Evolutionary conservation across 257 asterid genomes (phyloP).

Genomic region (Petunia axillaris): DNA sequence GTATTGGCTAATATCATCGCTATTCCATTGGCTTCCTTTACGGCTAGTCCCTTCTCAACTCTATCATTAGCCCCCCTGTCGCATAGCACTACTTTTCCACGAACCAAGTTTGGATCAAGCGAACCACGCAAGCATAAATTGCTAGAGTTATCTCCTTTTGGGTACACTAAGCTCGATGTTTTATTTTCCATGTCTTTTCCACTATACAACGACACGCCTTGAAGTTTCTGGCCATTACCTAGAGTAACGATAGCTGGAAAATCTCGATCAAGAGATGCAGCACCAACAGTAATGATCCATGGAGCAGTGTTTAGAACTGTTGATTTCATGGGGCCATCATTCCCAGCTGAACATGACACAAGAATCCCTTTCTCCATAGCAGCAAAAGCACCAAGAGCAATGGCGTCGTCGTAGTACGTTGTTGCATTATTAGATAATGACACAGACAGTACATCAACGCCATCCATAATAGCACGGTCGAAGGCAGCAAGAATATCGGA

Average conservation of each 20-base stretch:
- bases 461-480: constrained; percentile 49
- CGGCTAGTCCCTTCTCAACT: constrained; percentile 26
- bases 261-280: constrained; percentile 51
- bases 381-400: constrained; percentile 51
- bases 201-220: constrained; percentile 47
- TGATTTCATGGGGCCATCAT: constrained; percentile 46
- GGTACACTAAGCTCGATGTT: constrained; percentile 34
- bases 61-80: constrained; percentile 26
- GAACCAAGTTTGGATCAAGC: constrained; percentile 18
- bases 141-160: constrained; percentile 14
- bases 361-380: constrained; percentile 48
- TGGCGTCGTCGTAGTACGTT: constrained; percentile 44
- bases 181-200: constrained; percentile 36
- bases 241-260: constrained; percentile 44
- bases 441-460: constrained; percentile 48
- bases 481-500: constrained; percentile 51
- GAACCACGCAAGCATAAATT: constrained; percentile 25
- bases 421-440: constrained; percentile 49
- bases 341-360: constrained; percentile 58
- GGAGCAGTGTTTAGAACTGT: constrained; percentile 51
- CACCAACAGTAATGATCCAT: constrained; percentile 57
- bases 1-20: constrained; percentile 35
- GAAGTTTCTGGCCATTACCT: constrained; percentile 37
- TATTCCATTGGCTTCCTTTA: constrained; percentile 23
- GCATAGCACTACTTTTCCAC: constrained; percentile 29